phyloP scores from a whole-genome alignment of 352 stramenopile genomes.

The Phytopythium delawarense region DNA sequence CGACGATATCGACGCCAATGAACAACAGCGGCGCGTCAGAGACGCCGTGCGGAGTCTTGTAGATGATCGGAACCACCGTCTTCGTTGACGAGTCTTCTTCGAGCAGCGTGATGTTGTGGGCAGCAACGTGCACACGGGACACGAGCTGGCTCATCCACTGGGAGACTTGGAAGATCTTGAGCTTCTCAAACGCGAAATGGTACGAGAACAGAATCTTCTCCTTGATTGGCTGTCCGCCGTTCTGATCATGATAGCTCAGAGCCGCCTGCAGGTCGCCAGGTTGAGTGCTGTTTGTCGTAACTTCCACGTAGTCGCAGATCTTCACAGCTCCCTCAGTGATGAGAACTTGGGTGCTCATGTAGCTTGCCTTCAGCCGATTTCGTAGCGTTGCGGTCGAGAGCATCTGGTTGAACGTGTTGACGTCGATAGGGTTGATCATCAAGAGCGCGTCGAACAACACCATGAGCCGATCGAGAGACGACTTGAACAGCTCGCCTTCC shows the following conservation, averaged over 20 bases:
- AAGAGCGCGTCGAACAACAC: conserved; percentile 80
- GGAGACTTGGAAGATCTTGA: conserved; percentile 83
- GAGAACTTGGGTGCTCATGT: conserved; percentile 69
- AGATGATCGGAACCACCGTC: conserved; percentile 58
- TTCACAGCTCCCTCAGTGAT: conserved; percentile 57
- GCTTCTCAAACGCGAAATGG: conserved; percentile 70
- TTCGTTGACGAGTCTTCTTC: conserved; percentile 55
- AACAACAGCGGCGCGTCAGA: conserved; percentile 76
- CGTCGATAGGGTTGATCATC: conserved; percentile 86
- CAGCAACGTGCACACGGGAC: conserved; percentile 68
- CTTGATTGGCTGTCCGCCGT: not conserved
- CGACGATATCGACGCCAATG: conserved; percentile 70
- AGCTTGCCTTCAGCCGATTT: conserved; percentile 61
- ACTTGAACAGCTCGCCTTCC: conserved; percentile 54
- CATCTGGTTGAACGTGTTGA: conserved; percentile 78
- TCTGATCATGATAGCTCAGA: not conserved
- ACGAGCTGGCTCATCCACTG: conserved; percentile 83
- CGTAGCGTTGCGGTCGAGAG: conserved; percentile 42
- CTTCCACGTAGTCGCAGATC: conserved; percentile 45
- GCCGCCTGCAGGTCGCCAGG: not conserved
- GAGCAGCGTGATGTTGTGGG: conserved; percentile 68
- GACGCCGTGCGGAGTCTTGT: conserved; percentile 75
- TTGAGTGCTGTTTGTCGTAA: conserved; percentile 4
- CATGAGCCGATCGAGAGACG: conserved; percentile 73
- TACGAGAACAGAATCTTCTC: conserved; percentile 54